These are phyloP conservation scores for Hypsizygus ulmarius DNA, from an alignment of 1,284 basidiomycete genomes.

Conservation along the genomic window DNA sequence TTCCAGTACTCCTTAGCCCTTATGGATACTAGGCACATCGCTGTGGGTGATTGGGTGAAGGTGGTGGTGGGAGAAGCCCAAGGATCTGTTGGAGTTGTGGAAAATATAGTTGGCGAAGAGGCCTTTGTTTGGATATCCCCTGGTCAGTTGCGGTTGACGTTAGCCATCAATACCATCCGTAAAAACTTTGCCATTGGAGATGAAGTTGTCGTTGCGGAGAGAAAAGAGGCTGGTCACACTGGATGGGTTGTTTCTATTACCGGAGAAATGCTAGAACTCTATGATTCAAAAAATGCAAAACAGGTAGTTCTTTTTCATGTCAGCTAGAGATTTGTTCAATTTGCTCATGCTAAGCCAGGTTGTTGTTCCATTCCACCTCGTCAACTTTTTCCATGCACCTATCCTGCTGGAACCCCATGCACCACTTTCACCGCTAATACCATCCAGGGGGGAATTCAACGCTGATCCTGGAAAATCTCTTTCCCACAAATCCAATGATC, in stretches of 20 bases:
- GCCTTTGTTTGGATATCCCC: background rate
- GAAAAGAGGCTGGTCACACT: background rate
- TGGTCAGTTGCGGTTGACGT: background rate
- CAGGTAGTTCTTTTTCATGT: background rate
- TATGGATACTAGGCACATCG: background rate
- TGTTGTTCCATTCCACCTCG: background rate
- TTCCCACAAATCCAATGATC: background rate
- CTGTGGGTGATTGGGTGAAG: slow-evolving; percentile 3
- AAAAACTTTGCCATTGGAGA: slow-evolving; percentile 7
- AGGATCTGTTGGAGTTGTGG: background rate
- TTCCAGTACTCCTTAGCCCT: background rate
- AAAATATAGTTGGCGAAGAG: background rate
- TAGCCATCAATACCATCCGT: background rate
- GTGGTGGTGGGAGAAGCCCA: background rate
- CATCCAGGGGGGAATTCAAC: background rate
- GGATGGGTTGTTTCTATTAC: slow-evolving; percentile 2
- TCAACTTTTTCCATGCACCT: background rate
- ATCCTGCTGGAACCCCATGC: background rate
- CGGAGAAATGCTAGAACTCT: background rate
- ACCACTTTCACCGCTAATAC: background rate
- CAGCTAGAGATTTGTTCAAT: background rate
- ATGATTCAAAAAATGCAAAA: background rate
- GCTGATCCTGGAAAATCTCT: background rate
- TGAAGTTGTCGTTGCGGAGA: background rate
- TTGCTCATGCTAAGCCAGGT: background rate